Evolutionary conservation across 306 rosid genomes (phyloP).

Genomic region (Pterocarpus macrocarpus): DNA sequence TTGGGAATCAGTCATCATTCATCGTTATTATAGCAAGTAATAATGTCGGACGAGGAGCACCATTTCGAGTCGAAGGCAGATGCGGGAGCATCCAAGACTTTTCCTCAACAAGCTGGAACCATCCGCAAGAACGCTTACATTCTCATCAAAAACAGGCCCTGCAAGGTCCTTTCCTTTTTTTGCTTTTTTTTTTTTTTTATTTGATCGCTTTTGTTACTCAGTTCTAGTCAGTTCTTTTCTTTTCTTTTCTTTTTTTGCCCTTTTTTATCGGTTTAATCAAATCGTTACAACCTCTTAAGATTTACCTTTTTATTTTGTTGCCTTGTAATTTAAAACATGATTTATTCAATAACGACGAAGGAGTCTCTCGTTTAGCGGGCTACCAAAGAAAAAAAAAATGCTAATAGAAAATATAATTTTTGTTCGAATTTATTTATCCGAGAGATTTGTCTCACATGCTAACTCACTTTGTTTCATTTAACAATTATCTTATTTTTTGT

Average conservation of each 20-base stretch:
- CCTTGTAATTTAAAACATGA: neutral
- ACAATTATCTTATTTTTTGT: too few relatives aligned
- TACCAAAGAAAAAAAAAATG: too few relatives aligned
- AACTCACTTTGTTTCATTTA: too few relatives aligned
- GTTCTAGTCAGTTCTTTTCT: neutral
- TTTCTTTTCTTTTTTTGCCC: neutral
- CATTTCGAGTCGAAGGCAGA: slow-evolving; percentile 97
- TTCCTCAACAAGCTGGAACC: slow-evolving; percentile 96
- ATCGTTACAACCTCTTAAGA: neutral
- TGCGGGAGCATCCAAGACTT: slow-evolving; percentile 98
- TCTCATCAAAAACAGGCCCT: slow-evolving; percentile 87
- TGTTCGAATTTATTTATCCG: too few relatives aligned
- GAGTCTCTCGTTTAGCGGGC: neutral
- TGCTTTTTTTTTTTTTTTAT: neutral
- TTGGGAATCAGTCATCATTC: too few relatives aligned
- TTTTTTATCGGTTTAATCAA: neutral
- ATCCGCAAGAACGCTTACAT: slow-evolving; percentile 95
- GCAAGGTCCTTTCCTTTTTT: slow-evolving; percentile 69
- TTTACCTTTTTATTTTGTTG: neutral
- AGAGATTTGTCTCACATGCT: too few relatives aligned
- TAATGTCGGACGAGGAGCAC: slow-evolving; percentile 97
- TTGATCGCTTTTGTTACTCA: neutral
- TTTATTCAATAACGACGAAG: neutral
- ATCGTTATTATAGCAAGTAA: neutral
- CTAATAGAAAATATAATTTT: too few relatives aligned